phyloP scores from a whole-genome alignment of 2,329 filamentous ascomycete genomes.

The Aspergillus puulaauensis region DNA sequence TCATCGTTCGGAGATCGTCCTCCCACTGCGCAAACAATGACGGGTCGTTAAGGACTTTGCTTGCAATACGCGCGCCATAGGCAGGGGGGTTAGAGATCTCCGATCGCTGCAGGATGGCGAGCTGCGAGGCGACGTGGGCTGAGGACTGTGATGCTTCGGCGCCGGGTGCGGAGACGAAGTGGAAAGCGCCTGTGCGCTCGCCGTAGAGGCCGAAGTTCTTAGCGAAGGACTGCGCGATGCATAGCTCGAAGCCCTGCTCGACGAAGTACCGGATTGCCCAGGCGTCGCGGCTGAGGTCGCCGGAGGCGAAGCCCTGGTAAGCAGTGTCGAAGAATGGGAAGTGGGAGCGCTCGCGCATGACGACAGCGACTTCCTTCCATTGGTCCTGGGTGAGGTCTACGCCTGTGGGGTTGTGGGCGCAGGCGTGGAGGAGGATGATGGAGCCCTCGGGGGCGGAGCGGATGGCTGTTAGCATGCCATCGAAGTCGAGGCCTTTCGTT shows the following conservation, averaged over 20 bases:
- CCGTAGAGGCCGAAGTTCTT: slow-evolving; percentile 84
- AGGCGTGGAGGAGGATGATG: slow-evolving; percentile 89
- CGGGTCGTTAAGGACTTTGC: slow-evolving; percentile 77
- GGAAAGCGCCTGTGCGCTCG: slow-evolving; percentile 93
- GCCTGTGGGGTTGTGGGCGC: slow-evolving; percentile 96
- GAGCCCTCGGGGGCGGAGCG: slow-evolving; percentile 71
- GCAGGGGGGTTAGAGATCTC: slow-evolving; percentile 97
- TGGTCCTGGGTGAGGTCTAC: slow-evolving; percentile 92
- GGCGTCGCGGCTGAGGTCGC: slow-evolving; percentile 79
- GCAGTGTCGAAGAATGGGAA: slow-evolving; percentile 99
- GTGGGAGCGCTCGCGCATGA: slow-evolving; percentile 76
- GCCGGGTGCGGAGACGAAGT: slow-evolving; percentile 76
- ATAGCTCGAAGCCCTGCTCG: slow-evolving; percentile 77
- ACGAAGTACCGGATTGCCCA: slow-evolving; percentile 94
- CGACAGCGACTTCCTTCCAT: slow-evolving; percentile 82
- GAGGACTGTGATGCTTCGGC: slow-evolving; percentile 63
- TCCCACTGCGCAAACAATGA: slow-evolving; percentile 88
- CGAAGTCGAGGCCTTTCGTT: slow-evolving; percentile 88
- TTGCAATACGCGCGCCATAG: slow-evolving; percentile 88
- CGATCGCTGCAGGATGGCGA: slow-evolving; percentile 90
- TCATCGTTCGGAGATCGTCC: slow-evolving; percentile 88
- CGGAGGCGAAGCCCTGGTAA: slow-evolving; percentile 97
- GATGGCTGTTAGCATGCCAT: slow-evolving; percentile 76
- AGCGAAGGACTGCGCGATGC: slow-evolving; percentile 61
- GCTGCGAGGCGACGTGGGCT: slow-evolving; percentile 74